A percentile compares a stretch with the other conserved stretches of the same genome.
These are phyloP conservation scores for Chimonanthus praecox DNA, from an alignment of 164 flowering plant species.

Conservation along the genomic window DNA sequence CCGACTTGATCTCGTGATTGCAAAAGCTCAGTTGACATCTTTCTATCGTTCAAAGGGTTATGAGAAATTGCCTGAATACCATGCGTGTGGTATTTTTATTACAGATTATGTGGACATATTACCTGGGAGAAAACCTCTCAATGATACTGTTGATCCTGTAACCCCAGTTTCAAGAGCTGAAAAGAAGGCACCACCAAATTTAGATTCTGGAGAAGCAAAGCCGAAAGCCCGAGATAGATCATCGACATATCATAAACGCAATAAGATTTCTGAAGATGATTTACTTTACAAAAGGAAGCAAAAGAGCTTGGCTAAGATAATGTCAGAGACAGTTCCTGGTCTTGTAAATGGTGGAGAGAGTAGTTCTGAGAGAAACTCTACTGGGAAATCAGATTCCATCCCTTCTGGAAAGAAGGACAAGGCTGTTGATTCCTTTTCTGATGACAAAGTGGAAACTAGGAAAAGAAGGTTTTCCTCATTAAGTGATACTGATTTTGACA, in stretches of 20 bases:
- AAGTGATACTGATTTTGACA: conserved; percentile 4
- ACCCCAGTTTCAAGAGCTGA: conserved; percentile 10
- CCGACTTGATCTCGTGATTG: conserved; percentile 39
- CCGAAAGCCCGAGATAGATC: conserved; percentile 10
- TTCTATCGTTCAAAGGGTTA: conserved; percentile 59
- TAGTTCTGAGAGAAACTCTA: conserved; percentile 8
- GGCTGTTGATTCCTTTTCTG: conserved; percentile 16
- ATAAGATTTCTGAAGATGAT: conserved; percentile 11
- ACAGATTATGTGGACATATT: conserved; percentile 23
- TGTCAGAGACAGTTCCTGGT: conserved; percentile 10
- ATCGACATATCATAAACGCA: conserved; percentile 15
- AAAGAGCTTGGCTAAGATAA: conserved; percentile 25
- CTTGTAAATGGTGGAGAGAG: conserved; percentile 15
- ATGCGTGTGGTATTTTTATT: conserved; percentile 27
- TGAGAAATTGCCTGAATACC: conserved; percentile 38
- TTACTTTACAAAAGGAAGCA: conserved; percentile 18
- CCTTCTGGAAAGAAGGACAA: conserved; percentile 29
- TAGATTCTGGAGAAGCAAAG: conserved; percentile 10
- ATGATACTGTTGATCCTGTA: conserved; percentile 11
- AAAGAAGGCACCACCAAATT: conserved; percentile 3
- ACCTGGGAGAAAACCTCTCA: not conserved
- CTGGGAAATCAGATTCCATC: conserved; percentile 11
- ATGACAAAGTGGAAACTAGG: conserved; percentile 15
- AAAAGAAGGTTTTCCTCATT: conserved; percentile 13
- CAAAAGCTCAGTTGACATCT: conserved; percentile 49